Evolutionary conservation across 306 rosid species (phyloP), one percentile per base, ranked within the genome.

Genomic region (Casuarina equisetifolia): DNA sequence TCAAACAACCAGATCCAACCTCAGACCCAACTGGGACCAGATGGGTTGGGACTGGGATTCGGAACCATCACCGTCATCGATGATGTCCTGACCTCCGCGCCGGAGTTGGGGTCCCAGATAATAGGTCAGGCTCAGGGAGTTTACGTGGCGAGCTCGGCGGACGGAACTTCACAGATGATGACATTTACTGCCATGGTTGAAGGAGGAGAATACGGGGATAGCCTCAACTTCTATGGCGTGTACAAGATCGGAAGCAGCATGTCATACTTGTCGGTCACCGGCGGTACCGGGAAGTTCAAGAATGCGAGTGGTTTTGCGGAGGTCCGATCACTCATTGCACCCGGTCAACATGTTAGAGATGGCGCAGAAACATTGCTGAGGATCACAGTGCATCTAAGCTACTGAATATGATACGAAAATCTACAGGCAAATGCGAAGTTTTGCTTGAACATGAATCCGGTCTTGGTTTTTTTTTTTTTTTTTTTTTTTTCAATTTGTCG

Each of bases 201-300:
- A 87, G 97, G 97, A 80, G 98, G 98, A 45, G 97, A 94, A 35
- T 94, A 92, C 63, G 98, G 94, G 17, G 97, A 94, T 52, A 88
- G 89, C 81, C 61, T 92, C 43, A 94, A 90, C 83, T 90, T 94
- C 39, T 92, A 80, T 79, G 98, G 97, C 6, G 63, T 92, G 71
- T 92, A 74, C 63, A 89, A 84, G 88, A 86, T 92, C n/a, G 94
- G 96, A 78, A 90, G 96, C 81, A 75, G 92, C 52, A 76, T 87
- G 78, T 90, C 98, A 25, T 91, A 86, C 66, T 72, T 94, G 76
- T 87, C 94, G 0, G 88, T 94, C 73, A 87, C 82, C 6, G 97
- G 96, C 36, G 97, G 98, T n/a, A 92, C 98, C 40, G 95, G 97
- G 0, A 92, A 86, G 86, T 94, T 89, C 80, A 89, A 88, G 88